Base-by-base conservation (phyloP, 179 eudicot genomes). In the Silene vulgaris region DNA sequence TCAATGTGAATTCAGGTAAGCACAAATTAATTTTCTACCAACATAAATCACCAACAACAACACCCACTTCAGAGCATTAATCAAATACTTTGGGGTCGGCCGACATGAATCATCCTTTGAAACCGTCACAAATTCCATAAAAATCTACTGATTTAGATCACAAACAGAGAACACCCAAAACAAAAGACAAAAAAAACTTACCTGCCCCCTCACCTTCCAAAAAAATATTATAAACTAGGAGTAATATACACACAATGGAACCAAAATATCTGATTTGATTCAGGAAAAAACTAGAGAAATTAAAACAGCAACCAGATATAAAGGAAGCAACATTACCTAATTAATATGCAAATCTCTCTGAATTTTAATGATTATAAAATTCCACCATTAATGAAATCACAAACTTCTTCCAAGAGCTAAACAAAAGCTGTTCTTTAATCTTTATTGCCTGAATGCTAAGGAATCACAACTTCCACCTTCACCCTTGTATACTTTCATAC, bases 311-410 rank as follows among this genome's bases (percentile, higher is more conserved):
- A 14, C 40, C 12, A 69, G 26, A 30, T 69, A 69, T 69, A n/a
- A 48, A 68, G 50, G 74, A 29, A 75, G 23, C 28, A 72, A 72
- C 60, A 67, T 75, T 78, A 88, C 93, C 87, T 86, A n/a, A 56
- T 56, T 5, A 74, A 77, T 65, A 78, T 73, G 21, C 74, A 75
- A 75, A 80, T 76, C 17, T 30, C 19, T 77, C 72, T 76, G 73
- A 74, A 71, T 63, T 72, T 40, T 17, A 37, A 52, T 69, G 68
- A 80, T 57, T 52, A 65, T 76, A 78, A n/a, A 52, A 50, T 16
- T 26, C 74, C 40, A 45, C 52, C 52, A 45, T 45, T 45, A 45
- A 45, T 45, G 14, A 9, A 11, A 9, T 45, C 61, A 28, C 23
- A 81, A 68, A 74, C 80, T 79, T 78, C 79, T 30, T 69, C 73